Percentiles rank a stretch among this genome's conserved stretches.
Conservation (phyloP, 2,329 filamentous ascomycete genomes). For the Arachnopeziza araneosa region DNA sequence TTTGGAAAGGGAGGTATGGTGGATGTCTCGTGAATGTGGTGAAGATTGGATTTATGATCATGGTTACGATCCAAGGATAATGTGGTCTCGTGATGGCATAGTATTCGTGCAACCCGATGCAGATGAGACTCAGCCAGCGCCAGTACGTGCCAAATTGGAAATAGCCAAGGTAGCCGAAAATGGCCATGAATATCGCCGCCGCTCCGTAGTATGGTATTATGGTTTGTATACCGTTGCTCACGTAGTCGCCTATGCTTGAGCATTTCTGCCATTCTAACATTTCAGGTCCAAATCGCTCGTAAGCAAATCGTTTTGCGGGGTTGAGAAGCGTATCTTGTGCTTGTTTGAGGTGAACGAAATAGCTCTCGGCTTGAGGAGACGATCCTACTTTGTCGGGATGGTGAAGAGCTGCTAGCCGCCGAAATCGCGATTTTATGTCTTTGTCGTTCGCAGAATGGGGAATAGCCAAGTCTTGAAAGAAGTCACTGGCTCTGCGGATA, state of each 20-base stretch:
- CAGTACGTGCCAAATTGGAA: slow-evolving; percentile 62
- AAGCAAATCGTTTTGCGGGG: slow-evolving; percentile 73
- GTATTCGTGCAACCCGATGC: slow-evolving; percentile 51
- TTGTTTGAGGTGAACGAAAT: slow-evolving; percentile 78
- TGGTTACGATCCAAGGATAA: slow-evolving; percentile 41
- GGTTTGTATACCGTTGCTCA: slow-evolving; percentile 58
- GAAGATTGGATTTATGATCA: slow-evolving; percentile 41
- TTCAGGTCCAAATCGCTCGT: slow-evolving; percentile 79
- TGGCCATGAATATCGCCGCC: slow-evolving; percentile 52
- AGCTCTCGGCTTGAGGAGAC: slow-evolving; percentile 33
- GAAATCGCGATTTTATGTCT: slow-evolving; percentile 78
- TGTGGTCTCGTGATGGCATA: slow-evolving; percentile 49
- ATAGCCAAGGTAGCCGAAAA: slow-evolving; percentile 60
- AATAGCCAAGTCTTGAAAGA: slow-evolving; percentile 73
- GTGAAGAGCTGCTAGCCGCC: slow-evolving; percentile 62
- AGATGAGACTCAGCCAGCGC: slow-evolving; percentile 53
- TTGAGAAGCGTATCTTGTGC: slow-evolving; percentile 80
- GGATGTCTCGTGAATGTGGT: slow-evolving; percentile 39
- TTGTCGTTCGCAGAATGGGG: slow-evolving; percentile 63
- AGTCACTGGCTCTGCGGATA: slow-evolving; percentile 65
- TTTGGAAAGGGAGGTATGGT: slow-evolving; percentile 79
- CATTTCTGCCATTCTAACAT: slow-evolving; percentile 62
- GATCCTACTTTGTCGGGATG: slow-evolving; percentile 75
- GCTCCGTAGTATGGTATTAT: slow-evolving; percentile 56
- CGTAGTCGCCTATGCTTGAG: slow-evolving; percentile 65